Percentiles rank a stretch among this genome's conserved stretches.
Evolutionary conservation across 768 basidiomycete genomes (phyloP).

Genomic region (Chalciporus sphaerocephalus): DNA sequence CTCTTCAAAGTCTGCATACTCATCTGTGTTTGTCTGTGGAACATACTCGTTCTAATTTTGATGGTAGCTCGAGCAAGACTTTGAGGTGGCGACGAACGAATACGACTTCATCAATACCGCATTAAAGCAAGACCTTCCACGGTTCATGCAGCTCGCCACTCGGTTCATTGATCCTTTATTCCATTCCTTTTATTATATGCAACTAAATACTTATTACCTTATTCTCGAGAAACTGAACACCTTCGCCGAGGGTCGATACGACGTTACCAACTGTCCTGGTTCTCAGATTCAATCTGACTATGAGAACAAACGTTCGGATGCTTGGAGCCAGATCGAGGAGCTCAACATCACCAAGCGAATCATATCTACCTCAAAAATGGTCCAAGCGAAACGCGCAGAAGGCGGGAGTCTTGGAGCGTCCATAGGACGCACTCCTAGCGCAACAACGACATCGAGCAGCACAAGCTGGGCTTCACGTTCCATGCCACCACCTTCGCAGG

Average conservation of each 20-base stretch:
- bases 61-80: conserved; percentile 87
- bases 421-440: conserved; percentile 28
- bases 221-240: conserved; percentile 90
- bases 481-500: conserved; percentile 21
- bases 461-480: conserved; percentile 22
- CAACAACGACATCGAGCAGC: conserved; percentile 25
- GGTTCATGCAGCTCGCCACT: conserved; percentile 84
- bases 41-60: background rate
- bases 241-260: conserved; percentile 79
- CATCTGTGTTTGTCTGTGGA: background rate
- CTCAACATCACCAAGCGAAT: conserved; percentile 81
- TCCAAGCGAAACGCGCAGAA: conserved; percentile 48
- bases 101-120: conserved; percentile 90
- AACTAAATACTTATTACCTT: conserved; percentile 91
- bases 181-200: conserved; percentile 99
- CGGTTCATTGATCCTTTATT: conserved; percentile 96
- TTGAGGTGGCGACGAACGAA: conserved; percentile 85
- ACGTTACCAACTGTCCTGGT: conserved; percentile 58
- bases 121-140: conserved; percentile 87
- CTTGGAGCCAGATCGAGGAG: conserved; percentile 72
- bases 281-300: conserved; percentile 74
- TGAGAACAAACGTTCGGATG: conserved; percentile 78
- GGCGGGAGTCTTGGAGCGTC: conserved; percentile 35
- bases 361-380: conserved; percentile 73
- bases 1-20: conserved; percentile 72